Conservation (phyloP, 257 asterid genomes). For the Solanum clarkiae region DNA sequence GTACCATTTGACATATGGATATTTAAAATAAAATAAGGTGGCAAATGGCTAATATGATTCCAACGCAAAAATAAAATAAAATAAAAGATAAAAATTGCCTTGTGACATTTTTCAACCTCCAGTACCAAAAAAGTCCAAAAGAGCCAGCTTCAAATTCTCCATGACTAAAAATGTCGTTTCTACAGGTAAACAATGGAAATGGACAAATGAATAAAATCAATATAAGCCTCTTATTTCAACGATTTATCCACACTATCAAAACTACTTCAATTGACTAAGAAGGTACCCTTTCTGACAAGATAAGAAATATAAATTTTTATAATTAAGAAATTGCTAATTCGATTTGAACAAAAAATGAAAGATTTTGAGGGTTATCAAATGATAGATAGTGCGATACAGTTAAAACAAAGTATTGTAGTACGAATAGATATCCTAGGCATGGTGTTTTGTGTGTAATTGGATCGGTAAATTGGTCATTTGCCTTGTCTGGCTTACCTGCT, state of each 20-base stretch:
- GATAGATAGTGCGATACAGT: too few relatives aligned
- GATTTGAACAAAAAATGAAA: too few relatives aligned
- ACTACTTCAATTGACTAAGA: not conserved
- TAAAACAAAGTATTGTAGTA: too few relatives aligned
- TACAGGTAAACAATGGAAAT: constrained; percentile 2
- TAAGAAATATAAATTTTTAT: not conserved
- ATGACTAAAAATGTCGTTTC: not conserved
- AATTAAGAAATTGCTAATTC: too few relatives aligned
- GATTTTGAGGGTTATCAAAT: too few relatives aligned
- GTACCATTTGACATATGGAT: not conserved
- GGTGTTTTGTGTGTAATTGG: too few relatives aligned
- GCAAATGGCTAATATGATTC: not conserved
- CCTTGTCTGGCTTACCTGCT: too few relatives aligned
- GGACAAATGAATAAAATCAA: constrained; percentile 8
- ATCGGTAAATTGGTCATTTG: too few relatives aligned
- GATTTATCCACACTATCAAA: not conserved
- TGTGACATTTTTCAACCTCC: not conserved
- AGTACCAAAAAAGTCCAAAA: constrained; percentile 11
- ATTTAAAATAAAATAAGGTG: not conserved
- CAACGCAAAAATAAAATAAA: not conserved
- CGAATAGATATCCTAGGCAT: too few relatives aligned
- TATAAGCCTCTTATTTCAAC: not conserved
- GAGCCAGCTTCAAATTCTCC: constrained; percentile 24
- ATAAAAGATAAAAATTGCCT: not conserved
- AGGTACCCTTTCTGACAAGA: not conserved